Evolutionary conservation across 768 basidiomycete species (phyloP).

Genomic region (Boletus pseudo-olivaceus): DNA sequence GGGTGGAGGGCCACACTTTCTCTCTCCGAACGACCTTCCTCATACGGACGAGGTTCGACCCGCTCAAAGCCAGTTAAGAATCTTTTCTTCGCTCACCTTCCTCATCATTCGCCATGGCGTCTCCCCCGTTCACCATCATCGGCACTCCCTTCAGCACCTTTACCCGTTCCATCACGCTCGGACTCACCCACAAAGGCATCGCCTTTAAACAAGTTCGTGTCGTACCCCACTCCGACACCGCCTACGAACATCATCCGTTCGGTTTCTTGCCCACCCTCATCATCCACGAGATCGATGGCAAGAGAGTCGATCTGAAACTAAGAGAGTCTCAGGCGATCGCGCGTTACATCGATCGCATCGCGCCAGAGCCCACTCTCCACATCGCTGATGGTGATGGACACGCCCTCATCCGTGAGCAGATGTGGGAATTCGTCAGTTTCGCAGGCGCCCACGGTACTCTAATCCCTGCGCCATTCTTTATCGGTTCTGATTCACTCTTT

Average conservation of each 20-base stretch:
- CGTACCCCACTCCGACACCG: conserved; percentile 28
- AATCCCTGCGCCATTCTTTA: not conserved
- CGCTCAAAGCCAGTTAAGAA: conserved; percentile 4
- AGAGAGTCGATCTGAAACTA: conserved; percentile 22
- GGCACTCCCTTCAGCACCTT: conserved; percentile 34
- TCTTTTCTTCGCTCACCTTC: not conserved
- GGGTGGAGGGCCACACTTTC: not conserved
- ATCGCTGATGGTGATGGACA: conserved; percentile 21
- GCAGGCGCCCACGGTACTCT: conserved; percentile 21
- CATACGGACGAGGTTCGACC: not conserved
- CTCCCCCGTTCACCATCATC: conserved; percentile 25
- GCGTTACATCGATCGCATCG: conserved; percentile 29
- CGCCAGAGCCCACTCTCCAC: conserved; percentile 25
- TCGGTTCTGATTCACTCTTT: not conserved
- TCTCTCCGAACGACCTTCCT: not conserved
- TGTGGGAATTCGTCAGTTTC: conserved; percentile 34
- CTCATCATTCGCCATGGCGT: conserved; percentile 12
- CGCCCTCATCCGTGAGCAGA: conserved; percentile 23
- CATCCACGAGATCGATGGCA: conserved; percentile 26
- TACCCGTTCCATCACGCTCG: conserved; percentile 32
- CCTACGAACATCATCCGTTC: conserved; percentile 29
- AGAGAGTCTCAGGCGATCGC: conserved; percentile 30
- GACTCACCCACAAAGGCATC: conserved; percentile 25
- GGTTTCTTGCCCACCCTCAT: conserved; percentile 32
- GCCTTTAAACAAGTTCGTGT: conserved; percentile 25